Conservation (phyloP, 192 early-diverging fungal genomes). For the Linnemannia exigua region DNA sequence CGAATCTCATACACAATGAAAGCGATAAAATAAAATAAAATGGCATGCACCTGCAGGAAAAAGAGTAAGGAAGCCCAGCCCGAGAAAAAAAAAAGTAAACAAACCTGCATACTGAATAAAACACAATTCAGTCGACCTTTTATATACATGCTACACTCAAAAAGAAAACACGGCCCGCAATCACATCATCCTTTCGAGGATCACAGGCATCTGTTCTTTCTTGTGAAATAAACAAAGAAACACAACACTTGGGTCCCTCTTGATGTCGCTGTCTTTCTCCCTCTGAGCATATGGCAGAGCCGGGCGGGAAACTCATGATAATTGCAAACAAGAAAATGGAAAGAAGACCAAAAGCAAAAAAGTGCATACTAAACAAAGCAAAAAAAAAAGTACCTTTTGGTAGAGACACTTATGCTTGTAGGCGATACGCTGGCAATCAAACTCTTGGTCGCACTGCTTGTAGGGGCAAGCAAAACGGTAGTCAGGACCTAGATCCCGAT, state of each 20-base stretch:
- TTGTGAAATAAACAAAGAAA: conserved; percentile 1
- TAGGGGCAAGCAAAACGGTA: conserved; percentile 44
- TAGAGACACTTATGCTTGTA: conserved; percentile 54
- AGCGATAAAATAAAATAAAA: neutral
- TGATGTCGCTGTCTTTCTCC: neutral
- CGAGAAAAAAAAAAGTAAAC: conserved; percentile 8
- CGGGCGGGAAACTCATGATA: neutral
- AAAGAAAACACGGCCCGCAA: neutral
- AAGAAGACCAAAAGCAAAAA: conserved; percentile 1
- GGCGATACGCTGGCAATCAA: conserved; percentile 45
- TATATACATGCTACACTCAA: neutral
- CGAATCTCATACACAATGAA: neutral
- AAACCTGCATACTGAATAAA: neutral
- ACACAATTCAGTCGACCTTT: neutral
- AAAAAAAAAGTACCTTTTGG: conserved; percentile 26
- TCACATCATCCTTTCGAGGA: conserved; percentile 5
- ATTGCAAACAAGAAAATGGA: too few species aligned
- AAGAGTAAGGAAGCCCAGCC: conserved; percentile 2
- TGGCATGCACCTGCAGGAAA: neutral
- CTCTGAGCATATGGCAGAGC: conserved; percentile 10
- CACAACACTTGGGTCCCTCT: neutral
- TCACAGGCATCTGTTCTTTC: conserved; percentile 2
- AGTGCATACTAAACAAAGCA: neutral
- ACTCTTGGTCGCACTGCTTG: conserved; percentile 22
- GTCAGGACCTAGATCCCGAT: conserved; percentile 43